Conservation (phyloP, 139 green algal species). For the Chlamydomonas sp. region DNA sequence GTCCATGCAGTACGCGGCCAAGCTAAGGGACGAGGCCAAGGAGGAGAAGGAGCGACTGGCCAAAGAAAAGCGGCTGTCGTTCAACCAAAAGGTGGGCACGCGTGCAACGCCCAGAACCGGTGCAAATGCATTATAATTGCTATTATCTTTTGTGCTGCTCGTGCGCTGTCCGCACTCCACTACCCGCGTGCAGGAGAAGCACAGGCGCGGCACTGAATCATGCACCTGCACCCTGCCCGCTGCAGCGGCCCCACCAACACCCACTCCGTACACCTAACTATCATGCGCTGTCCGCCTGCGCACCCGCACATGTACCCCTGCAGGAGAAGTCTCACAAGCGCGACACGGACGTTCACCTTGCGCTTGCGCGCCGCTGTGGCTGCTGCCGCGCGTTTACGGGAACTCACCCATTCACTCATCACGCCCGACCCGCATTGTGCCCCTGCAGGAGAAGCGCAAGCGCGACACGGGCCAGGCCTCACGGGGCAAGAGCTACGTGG, state of each 20-base stretch:
- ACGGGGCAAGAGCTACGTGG: slow-evolving; percentile 71
- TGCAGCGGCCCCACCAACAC: slow-evolving; percentile 11
- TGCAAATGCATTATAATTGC: background rate
- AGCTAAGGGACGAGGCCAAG: slow-evolving; percentile 42
- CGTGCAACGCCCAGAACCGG: background rate
- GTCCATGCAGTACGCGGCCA: slow-evolving; percentile 27
- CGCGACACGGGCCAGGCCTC: slow-evolving; percentile 59
- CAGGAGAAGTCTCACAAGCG: background rate
- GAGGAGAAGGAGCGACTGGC: slow-evolving; percentile 49
- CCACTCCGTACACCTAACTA: too few relatives aligned
- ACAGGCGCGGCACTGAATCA: too few relatives aligned
- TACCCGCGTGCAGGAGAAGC: too few relatives aligned
- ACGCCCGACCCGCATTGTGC: background rate
- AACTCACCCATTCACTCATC: background rate
- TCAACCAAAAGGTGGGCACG: slow-evolving; percentile 61
- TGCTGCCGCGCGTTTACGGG: too few relatives aligned
- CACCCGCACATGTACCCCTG: background rate
- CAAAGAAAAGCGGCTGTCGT: slow-evolving; percentile 47
- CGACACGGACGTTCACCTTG: background rate
- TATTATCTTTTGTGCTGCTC: background rate
- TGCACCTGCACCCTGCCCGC: background rate
- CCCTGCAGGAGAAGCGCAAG: slow-evolving; percentile 71
- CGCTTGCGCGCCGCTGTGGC: background rate
- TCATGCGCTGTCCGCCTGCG: background rate
- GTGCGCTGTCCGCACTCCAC: too few relatives aligned